Base-by-base conservation (phyloP, 352 stramenopile genomes). In the Phytophthora fragariae region DNA sequence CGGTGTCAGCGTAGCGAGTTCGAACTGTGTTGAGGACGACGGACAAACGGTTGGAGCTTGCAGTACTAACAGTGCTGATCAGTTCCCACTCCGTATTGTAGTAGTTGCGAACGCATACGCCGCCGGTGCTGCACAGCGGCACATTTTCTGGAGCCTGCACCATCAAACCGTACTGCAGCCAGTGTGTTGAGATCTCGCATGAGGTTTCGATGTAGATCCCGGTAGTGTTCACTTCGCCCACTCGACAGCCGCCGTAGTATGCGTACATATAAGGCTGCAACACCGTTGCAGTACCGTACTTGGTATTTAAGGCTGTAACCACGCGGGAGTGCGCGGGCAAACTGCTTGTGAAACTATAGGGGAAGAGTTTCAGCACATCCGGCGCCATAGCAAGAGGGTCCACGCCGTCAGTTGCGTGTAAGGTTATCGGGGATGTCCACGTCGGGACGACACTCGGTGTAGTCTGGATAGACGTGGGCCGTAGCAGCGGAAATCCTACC, bases 181-280 rank as follows among this genome's bases (percentile, higher is more conserved):
- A 73, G 21, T 68, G 66, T 1, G 0, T 15, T 3, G 33, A 5
- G 0, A 68, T 2, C 2, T 19, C 9, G n/a, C 67, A 73, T 8
- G 37, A 39, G 4, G 37, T 35, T 33, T 73, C 67, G 24, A 69
- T 55, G 19, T 60, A 73, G 35, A 73, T 33, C 2, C 67, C 67
- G 0, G 59, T 44, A 7, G 53, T 52, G 39, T 47, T 47, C 11
- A 39, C 63, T 73, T 10, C 29, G 33, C 59, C 59, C 29, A 73
- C 58, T 4, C 58, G 59, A 35, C 66, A 73, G 2, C 39, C 59
- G 33, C 67, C 67, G 31, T 73, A 73, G 35, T 73, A 73, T 2
- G 10, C 67, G 15, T 35, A 53, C 24, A 73, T 54, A 17, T 64
- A 37, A 0, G 53, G 66, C 44, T 64, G 50, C 6, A 67, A 27